Base-by-base conservation (phyloP, 441 rosid species). In the Populus hybrid region DNA sequence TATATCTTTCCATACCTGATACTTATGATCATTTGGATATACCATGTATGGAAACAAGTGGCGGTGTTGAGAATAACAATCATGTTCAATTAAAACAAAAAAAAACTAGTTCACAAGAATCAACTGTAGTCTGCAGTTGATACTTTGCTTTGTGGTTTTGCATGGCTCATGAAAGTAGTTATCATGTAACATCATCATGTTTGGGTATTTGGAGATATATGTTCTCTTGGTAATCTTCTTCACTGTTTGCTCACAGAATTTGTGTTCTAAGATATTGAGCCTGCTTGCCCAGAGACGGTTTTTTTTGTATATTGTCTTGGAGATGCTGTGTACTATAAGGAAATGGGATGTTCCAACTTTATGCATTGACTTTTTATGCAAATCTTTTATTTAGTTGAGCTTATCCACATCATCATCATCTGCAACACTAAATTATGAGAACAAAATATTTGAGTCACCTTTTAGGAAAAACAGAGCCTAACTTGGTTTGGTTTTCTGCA, bases 401-500 rank as follows among this genome's bases (percentile, higher is more conserved):
- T 8, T 53, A 21, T 69, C 38, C 34, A 1, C 67, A n/a, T 70
- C 24, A 32, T 50, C 1, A 2, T 75, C 46, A 66, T 71, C 67
- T 35, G 61, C 61, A 64, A 59, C 30, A 70, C 30, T 75, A 67
- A 42, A 46, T 53, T 30, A 24, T 23, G 34, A 32, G 70, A 64
- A 61, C 9, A 63, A 40, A 50, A 71, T 79, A 63, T 70, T 23
- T 67, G 57, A 26, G 40, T 63, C 40, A 61, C 38, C 9, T 21
- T n/a, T 10, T 23, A 1, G 28, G 24, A 8, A 59, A 40, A 23
- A 61, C 4, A 12, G 66, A 21, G 66, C 66, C 66, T 61, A 67
- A 80, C 82, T 64, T 85, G 59, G 61, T 32, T 72, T 77, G 65
- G 75, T 69, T 68, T 78, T 77, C 75, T 88, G 92, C 98, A 96